These are phyloP conservation scores for Hymenoscyphus linearis DNA, from an alignment of 2,329 filamentous ascomycete genomes.

Conservation along the genomic window DNA sequence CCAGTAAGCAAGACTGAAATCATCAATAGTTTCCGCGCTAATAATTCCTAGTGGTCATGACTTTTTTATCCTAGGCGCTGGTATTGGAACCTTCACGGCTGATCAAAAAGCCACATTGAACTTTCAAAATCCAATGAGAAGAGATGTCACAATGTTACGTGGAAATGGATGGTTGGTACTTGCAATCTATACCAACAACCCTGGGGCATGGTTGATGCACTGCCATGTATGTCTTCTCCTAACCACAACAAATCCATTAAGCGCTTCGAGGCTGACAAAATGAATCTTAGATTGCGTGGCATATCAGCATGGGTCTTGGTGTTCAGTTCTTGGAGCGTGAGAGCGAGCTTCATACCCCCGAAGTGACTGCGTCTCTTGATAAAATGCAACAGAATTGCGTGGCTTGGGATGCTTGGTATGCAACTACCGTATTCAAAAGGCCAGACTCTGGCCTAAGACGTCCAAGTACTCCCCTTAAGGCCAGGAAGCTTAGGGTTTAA, in stretches of 20 bases:
- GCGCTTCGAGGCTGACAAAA: not conserved
- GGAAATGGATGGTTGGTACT: constrained; percentile 1
- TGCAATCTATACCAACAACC: constrained; percentile 8
- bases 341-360: not conserved
- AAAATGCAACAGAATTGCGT: not conserved
- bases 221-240: constrained; percentile 18
- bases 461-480: not conserved
- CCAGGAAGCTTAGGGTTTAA: not conserved
- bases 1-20: not conserved
- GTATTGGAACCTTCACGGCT: not conserved
- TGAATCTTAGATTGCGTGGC: constrained; percentile 7
- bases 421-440: not conserved
- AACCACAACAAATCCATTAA: not conserved
- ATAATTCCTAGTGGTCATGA: not conserved
- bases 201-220: constrained; percentile 8
- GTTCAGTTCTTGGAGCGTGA: constrained; percentile 7
- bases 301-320: constrained; percentile 6
- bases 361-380: not conserved
- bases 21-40: not conserved
- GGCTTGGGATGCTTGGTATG: not conserved
- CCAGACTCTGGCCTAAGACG: not conserved
- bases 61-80: constrained; percentile 5
- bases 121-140: constrained; percentile 5
- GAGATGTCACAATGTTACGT: constrained; percentile 2
- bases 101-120: not conserved